A percentile compares a stretch with the other conserved stretches of the same genome.
Evolutionary conservation across 1,284 basidiomycete species (phyloP).

Genomic region (Thecaphora frezii): DNA sequence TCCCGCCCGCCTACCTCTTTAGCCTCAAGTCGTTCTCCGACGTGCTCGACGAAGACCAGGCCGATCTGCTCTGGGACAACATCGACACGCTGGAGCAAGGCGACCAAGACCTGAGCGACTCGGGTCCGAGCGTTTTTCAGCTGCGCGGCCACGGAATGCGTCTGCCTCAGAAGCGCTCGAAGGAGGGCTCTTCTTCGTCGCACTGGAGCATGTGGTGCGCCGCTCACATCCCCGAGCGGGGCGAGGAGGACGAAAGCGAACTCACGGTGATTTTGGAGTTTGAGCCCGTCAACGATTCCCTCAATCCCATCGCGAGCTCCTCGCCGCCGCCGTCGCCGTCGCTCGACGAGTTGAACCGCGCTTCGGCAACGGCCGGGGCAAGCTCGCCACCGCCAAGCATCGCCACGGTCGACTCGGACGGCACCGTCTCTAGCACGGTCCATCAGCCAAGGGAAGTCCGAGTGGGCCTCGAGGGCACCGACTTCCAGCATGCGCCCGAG

Average conservation of each 20-base stretch:
- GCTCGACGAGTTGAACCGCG: slow-evolving; percentile 11
- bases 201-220: slow-evolving; percentile 85
- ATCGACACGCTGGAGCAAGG: slow-evolving; percentile 70
- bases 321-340: slow-evolving; percentile 31
- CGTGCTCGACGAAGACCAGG: slow-evolving; percentile 71
- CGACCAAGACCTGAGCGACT: slow-evolving; percentile 61
- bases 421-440: slow-evolving; percentile 15
- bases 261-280: slow-evolving; percentile 69
- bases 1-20: slow-evolving; percentile 78
- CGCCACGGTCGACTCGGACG: slow-evolving; percentile 29
- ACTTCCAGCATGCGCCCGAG: slow-evolving; percentile 38
- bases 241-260: slow-evolving; percentile 21
- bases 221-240: slow-evolving; percentile 63
- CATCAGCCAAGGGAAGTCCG: not conserved
- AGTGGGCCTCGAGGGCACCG: slow-evolving; percentile 40
- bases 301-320: slow-evolving; percentile 68
- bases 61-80: slow-evolving; percentile 75
- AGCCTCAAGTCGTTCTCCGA: slow-evolving; percentile 75
- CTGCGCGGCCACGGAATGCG: slow-evolving; percentile 67
- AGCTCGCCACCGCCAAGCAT: slow-evolving; percentile 27
- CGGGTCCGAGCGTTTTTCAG: slow-evolving; percentile 66
- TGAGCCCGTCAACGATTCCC: slow-evolving; percentile 72
- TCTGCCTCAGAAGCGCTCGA: slow-evolving; percentile 61
- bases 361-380: slow-evolving; percentile 30
- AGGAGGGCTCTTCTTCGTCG: slow-evolving; percentile 62